Percentiles rank a stretch among this genome's conserved stretches.
Evolutionary conservation across 176 grass and related monocot genomes (phyloP).

Genomic region (Urochloa ruziziensis): DNA sequence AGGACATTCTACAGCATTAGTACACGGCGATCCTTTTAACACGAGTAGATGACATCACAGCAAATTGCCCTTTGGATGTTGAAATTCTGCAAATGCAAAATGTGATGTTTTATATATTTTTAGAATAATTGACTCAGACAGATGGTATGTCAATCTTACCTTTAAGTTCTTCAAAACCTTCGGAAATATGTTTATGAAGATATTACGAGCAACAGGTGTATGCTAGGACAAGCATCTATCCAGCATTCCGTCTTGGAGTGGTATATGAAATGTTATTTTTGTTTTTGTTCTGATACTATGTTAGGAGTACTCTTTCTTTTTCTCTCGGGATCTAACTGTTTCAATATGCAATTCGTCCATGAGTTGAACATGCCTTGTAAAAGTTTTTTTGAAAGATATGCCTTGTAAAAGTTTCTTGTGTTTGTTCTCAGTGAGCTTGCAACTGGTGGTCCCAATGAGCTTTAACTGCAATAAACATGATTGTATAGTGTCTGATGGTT

Average conservation of each 20-base stretch:
- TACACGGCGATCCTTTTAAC: background rate
- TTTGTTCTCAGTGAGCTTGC: background rate
- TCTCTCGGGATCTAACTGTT: too few relatives aligned
- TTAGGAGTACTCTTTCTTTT: too few relatives aligned
- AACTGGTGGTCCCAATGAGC: too few relatives aligned
- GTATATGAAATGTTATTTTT: background rate
- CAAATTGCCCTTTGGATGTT: background rate
- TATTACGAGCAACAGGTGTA: background rate
- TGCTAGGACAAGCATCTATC: background rate
- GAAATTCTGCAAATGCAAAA: background rate
- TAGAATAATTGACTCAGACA: background rate
- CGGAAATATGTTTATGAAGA: background rate
- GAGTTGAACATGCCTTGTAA: too few relatives aligned
- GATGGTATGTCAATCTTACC: background rate
- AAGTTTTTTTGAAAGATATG: too few relatives aligned
- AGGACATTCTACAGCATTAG: background rate
- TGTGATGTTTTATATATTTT: background rate
- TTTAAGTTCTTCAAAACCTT: background rate
- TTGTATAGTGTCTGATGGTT: too few relatives aligned
- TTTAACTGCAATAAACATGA: too few relatives aligned
- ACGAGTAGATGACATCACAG: background rate
- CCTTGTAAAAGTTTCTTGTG: background rate
- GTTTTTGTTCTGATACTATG: background rate
- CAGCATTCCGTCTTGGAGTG: background rate
- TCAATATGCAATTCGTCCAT: too few relatives aligned